Conservation (phyloP, 805 yeast species). For the Ogataea degrootiae region DNA sequence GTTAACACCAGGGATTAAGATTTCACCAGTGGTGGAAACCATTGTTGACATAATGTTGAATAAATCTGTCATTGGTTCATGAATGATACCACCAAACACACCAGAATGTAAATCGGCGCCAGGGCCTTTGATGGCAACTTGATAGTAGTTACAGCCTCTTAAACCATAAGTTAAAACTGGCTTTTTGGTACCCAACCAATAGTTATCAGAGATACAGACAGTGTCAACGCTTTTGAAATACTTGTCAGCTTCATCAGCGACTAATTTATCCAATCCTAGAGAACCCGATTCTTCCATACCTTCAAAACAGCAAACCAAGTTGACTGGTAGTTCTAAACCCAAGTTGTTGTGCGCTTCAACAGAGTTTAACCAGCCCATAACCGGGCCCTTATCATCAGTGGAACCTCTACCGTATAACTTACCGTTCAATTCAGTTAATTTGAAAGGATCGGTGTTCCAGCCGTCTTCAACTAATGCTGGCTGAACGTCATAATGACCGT, state of each 20-base stretch:
- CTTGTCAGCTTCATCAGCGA: constrained; percentile 67
- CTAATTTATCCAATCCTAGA: constrained; percentile 79
- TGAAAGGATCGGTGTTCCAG: constrained; percentile 92
- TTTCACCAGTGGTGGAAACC: constrained; percentile 79
- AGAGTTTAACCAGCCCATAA: constrained; percentile 92
- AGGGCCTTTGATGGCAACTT: constrained; percentile 79
- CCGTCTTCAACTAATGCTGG: constrained; percentile 93
- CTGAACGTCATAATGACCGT: constrained; percentile 98
- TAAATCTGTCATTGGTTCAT: constrained; percentile 96
- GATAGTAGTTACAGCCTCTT: constrained; percentile 94
- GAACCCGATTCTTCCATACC: constrained; percentile 99
- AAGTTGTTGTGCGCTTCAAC: constrained; percentile 85
- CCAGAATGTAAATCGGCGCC: constrained; percentile 97
- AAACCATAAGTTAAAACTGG: constrained; percentile 97
- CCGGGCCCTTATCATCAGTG: constrained; percentile 98
- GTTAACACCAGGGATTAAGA: constrained; percentile 78
- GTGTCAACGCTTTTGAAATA: constrained; percentile 90
- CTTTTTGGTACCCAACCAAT: constrained; percentile 96
- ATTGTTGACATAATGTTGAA: constrained; percentile 69
- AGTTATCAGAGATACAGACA: constrained; percentile 94
- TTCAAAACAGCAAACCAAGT: constrained; percentile 88
- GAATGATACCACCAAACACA: constrained; percentile 93
- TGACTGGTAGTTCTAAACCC: constrained; percentile 88
- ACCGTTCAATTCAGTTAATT: constrained; percentile 60
- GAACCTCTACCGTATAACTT: constrained; percentile 89